Base-by-base conservation (phyloP, 1,284 basidiomycete genomes). In the Cryptococcus sp. region DNA sequence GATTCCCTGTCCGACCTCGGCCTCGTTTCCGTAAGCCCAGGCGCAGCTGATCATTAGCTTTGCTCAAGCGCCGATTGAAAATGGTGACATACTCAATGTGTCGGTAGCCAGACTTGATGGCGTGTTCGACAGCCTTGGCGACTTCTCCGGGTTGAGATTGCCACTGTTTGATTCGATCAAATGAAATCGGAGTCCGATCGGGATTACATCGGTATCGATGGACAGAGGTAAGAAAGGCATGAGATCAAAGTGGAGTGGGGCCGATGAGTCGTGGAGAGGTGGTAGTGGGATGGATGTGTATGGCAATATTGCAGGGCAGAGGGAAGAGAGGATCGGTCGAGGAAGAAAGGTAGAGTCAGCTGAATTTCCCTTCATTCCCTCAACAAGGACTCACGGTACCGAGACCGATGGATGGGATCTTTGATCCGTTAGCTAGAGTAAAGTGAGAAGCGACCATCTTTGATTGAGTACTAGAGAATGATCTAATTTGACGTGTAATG, bases 1-100 rank as follows among this genome's bases (percentile, higher is more conserved):
- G 70, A 94, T 84, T 37, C 89, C 91, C 49, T 86, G 67, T 16
- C 88, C 91, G 22, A 90, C 89, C 73, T 91, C 87, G 67, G 84
- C 87, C 76, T 94, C 90, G 73, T 94, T 94, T 49, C 74, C 61
- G 54, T 73, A 67, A 25, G 61, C 74, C 71, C 72, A 73, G 21
- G 74, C 74, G 49, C 70, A 70, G 61, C 59, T 62, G 56, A 7
- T 25, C 2, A 37, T 53, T 46, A 52, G 50, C 31, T 36, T 23
- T n/a, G 1, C 16, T 19, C 9, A 21, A 40, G 21, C 34, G 44
- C 16, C 7, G 23, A n/a, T 23, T n/a, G 11, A 24, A 22, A 40
- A 21, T 5, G 21, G n/a, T 84, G 34, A 86, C 87, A 34, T 80
- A 84, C 65, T 90, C 87, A 48, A 91, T 84, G 70, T 89, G 86